Conservation (phyloP, 164 flowering plant genomes). For the Dillenia turbinata region DNA sequence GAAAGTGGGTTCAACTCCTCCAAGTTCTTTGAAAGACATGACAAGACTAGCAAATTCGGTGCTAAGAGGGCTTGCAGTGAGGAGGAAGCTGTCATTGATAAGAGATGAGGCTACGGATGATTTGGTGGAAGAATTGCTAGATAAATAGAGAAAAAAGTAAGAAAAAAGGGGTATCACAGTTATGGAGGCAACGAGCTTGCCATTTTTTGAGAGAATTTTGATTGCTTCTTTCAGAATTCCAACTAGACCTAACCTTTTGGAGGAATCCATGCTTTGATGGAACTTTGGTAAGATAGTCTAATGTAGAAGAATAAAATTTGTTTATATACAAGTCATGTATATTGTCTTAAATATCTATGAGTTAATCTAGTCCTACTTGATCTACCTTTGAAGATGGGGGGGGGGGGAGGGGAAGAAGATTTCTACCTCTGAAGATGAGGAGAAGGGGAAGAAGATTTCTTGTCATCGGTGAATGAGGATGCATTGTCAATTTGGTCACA, state of each 20-base stretch:
- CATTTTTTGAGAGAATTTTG: constrained; percentile 19
- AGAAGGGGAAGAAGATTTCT: too few species aligned
- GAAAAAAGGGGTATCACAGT: constrained; percentile 9
- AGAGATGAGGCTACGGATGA: constrained; percentile 3
- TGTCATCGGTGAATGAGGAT: too few species aligned
- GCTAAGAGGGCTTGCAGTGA: neutral
- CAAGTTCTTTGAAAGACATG: neutral
- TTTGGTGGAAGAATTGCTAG: constrained; percentile 7
- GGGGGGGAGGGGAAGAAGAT: too few species aligned
- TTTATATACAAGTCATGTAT: too few species aligned
- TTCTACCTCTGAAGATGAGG: too few species aligned
- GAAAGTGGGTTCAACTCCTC: constrained; percentile 1
- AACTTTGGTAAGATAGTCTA: too few species aligned
- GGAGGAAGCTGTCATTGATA: neutral
- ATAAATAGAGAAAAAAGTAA: constrained; percentile 6
- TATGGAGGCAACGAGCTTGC: constrained; percentile 23
- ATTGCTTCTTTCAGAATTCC: constrained; percentile 17
- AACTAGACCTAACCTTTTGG: neutral
- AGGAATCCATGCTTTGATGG: neutral
- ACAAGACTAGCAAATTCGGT: constrained; percentile 7
- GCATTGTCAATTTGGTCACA: too few species aligned
- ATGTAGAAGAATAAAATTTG: too few species aligned
- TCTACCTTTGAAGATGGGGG: too few species aligned
- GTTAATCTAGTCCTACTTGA: too few species aligned
- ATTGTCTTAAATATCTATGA: too few species aligned